Percentiles rank a stretch among this genome's conserved stretches.
These are phyloP conservation scores for Hymenoscyphus scutula DNA, from an alignment of 2,329 filamentous ascomycete genomes.

Conservation along the genomic window DNA sequence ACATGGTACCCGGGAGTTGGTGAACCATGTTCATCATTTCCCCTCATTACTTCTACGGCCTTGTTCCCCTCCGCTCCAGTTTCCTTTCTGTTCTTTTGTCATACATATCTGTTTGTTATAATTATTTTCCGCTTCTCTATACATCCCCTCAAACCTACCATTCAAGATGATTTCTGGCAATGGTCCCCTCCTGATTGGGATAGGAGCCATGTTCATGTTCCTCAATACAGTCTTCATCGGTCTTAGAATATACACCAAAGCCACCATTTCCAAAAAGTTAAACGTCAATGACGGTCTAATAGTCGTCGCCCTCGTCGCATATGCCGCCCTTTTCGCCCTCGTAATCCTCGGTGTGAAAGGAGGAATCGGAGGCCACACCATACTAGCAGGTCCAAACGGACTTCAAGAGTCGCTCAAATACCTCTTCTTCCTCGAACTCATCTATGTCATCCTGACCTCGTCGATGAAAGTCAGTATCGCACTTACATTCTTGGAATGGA, in stretches of 20 bases:
- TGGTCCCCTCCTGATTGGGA: conserved; percentile 10
- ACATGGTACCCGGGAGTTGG: background rate
- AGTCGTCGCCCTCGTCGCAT: conserved; percentile 18
- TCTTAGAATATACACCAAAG: conserved; percentile 17
- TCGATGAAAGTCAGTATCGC: conserved; percentile 28
- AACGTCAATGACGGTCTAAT: conserved; percentile 24
- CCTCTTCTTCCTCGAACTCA: conserved; percentile 26
- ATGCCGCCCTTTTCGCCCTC: conserved; percentile 17
- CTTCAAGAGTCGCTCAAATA: conserved; percentile 17
- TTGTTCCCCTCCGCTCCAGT: background rate
- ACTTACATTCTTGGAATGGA: conserved; percentile 22
- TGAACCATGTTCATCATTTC: background rate
- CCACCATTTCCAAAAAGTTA: conserved; percentile 19
- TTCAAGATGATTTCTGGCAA: background rate
- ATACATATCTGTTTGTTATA: background rate
- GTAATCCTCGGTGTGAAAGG: conserved; percentile 19
- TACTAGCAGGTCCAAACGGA: background rate
- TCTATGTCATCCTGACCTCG: conserved; percentile 26
- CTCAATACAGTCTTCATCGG: conserved; percentile 20
- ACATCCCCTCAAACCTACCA: background rate
- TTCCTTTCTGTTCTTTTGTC: background rate
- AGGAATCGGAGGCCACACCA: conserved; percentile 23
- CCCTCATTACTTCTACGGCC: background rate
- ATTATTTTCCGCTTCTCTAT: background rate
- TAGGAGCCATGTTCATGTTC: conserved; percentile 13